These are phyloP conservation scores for Piper betle DNA, from an alignment of 164 flowering plant genomes.

Conservation along the genomic window DNA sequence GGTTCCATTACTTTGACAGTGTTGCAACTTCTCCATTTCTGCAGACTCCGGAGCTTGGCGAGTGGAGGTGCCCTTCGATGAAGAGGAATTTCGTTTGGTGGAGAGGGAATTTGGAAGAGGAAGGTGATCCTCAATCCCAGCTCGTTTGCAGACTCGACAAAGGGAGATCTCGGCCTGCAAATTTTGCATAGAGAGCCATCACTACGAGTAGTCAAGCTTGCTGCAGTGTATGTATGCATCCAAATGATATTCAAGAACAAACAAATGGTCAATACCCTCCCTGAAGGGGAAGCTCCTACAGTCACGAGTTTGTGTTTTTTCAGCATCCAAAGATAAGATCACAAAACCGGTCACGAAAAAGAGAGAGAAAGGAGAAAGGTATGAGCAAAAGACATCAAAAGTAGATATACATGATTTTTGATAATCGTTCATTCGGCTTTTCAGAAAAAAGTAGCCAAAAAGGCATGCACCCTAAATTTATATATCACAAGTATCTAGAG, in stretches of 20 bases:
- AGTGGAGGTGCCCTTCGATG: conserved; percentile 13
- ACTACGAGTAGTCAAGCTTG: not conserved
- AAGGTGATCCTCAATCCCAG: conserved; percentile 78
- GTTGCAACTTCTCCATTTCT: conserved; percentile 13
- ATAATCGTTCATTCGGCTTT: no score
- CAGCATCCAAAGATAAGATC: not conserved
- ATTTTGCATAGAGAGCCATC: no score
- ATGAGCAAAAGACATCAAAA: not conserved
- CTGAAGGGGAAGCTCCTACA: not conserved
- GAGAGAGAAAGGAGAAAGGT: not conserved
- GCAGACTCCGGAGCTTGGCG: conserved; percentile 9
- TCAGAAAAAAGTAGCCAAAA: no score
- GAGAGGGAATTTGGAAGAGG: conserved; percentile 36
- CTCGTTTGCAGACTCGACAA: conserved; percentile 85
- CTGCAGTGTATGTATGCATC: no score
- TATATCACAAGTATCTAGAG: not conserved
- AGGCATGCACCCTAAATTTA: no score
- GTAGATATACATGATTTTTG: not conserved
- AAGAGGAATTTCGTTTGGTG: conserved; percentile 29
- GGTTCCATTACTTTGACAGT: conserved; percentile 8
- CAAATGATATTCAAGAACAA: no score
- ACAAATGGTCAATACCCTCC: not conserved
- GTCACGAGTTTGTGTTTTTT: not conserved
- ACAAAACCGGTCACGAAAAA: not conserved
- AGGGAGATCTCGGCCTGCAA: conserved; percentile 78